phyloP scores from a whole-genome alignment of 1,284 basidiomycete genomes.

The Calocybe gambosa region DNA sequence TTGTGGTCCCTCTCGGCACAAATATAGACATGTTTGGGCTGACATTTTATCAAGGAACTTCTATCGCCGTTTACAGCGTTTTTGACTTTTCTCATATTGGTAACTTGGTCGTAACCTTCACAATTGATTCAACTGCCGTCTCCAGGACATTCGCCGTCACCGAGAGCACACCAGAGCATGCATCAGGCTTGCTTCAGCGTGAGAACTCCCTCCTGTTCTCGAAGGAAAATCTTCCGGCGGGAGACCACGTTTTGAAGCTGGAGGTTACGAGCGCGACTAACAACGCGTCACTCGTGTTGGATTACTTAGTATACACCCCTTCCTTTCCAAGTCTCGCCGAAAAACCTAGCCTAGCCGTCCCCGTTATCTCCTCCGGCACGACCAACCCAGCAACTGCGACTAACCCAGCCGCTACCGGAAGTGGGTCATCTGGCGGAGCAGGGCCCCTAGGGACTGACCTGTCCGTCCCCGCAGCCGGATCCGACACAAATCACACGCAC shows the following conservation, averaged over 20 bases:
- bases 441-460: neutral
- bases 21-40: too few species aligned
- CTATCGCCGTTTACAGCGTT: constrained; percentile 2
- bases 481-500: constrained; percentile 40
- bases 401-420: neutral
- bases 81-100: constrained; percentile 4
- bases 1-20: neutral
- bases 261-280: neutral
- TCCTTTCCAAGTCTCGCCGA: neutral
- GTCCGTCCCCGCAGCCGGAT: constrained; percentile 61
- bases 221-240: neutral
- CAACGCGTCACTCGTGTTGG: neutral
- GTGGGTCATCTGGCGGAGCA: neutral
- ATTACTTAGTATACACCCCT: constrained; percentile 4
- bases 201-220: neutral
- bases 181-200: neutral
- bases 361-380: constrained; percentile 28
- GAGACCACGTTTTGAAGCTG: constrained; percentile 1
- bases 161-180: neutral
- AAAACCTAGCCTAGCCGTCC: neutral
- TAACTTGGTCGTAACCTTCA: constrained; percentile 2
- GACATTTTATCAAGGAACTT: neutral
- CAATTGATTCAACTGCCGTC: neutral
- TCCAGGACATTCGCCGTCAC: neutral
- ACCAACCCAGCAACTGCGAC: neutral